Percentiles rank a stretch among this genome's conserved stretches.
These are phyloP conservation scores for Tolypocladium album DNA, from an alignment of 2,329 filamentous ascomycete genomes.

Conservation along the genomic window DNA sequence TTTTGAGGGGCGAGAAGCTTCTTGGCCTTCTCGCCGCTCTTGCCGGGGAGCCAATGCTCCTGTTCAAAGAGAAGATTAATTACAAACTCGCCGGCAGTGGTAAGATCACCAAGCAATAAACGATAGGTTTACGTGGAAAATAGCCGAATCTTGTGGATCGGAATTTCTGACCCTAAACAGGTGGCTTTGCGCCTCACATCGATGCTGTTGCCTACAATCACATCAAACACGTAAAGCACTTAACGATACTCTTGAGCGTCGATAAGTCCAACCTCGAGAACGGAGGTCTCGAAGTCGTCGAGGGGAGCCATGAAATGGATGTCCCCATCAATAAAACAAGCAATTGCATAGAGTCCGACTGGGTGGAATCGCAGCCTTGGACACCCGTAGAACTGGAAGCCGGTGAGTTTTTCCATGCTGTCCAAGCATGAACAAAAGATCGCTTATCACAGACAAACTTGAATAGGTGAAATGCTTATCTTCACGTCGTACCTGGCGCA, in stretches of 20 bases:
- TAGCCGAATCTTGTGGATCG: too few relatives aligned
- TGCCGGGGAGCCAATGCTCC: constrained; percentile 7
- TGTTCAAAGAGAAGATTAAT: constrained; percentile 12
- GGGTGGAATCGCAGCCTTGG: constrained; percentile 6
- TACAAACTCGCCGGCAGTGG: constrained; percentile 10
- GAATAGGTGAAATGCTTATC: constrained; percentile 7
- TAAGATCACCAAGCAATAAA: not conserved
- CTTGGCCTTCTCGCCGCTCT: constrained; percentile 5
- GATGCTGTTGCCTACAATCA: constrained; percentile 10
- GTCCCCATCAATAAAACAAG: constrained; percentile 5
- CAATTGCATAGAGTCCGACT: constrained; percentile 7
- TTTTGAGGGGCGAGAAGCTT: constrained; percentile 7
- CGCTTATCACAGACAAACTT: not conserved
- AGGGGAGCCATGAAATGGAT: constrained; percentile 7
- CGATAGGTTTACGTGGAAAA: not conserved
- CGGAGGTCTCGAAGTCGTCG: constrained; percentile 8
- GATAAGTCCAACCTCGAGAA: constrained; percentile 7
- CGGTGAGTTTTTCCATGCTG: not conserved
- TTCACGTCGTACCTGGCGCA: constrained; percentile 10
- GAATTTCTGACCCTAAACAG: not conserved
- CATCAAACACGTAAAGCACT: constrained; percentile 9
- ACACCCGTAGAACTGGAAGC: constrained; percentile 8
- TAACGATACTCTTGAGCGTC: constrained; percentile 9
- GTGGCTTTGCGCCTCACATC: constrained; percentile 12
- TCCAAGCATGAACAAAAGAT: not conserved